These are phyloP conservation scores for Conoideocrella luteorostrata DNA, from an alignment of 2,329 filamentous ascomycete genomes.

Conservation along the genomic window DNA sequence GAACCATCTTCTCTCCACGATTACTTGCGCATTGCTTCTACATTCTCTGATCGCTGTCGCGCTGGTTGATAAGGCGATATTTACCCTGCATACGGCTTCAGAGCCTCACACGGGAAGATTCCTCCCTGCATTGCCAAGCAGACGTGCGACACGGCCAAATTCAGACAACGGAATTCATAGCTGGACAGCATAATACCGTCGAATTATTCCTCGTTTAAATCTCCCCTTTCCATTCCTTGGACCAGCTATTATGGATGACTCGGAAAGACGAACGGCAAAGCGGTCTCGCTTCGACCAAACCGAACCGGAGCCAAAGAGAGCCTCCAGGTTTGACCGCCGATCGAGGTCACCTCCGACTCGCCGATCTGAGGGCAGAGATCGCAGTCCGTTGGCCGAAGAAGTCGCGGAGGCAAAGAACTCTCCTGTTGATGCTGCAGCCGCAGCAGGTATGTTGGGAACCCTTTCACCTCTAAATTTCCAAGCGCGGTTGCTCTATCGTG, in stretches of 20 bases:
- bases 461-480: too few relatives aligned
- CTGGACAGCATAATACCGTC: too few relatives aligned
- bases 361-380: conserved; percentile 67
- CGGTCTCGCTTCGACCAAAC: conserved; percentile 93
- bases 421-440: conserved; percentile 63
- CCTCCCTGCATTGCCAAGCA: too few relatives aligned
- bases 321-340: conserved; percentile 83
- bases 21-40: too few relatives aligned
- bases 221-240: too few relatives aligned
- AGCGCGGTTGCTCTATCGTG: conserved; percentile 1
- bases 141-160: too few relatives aligned
- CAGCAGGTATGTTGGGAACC: conserved; percentile 55
- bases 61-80: too few relatives aligned
- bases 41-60: too few relatives aligned
- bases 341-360: conserved; percentile 73
- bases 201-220: too few relatives aligned
- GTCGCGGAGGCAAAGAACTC: conserved; percentile 41
- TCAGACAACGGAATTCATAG: too few relatives aligned
- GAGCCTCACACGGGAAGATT: too few relatives aligned
- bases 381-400: conserved; percentile 63
- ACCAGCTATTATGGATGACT: conserved; percentile 57
- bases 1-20: not conserved
- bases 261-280: conserved; percentile 66
- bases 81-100: too few relatives aligned
- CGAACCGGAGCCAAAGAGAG: conserved; percentile 68